Conservation (phyloP, 768 basidiomycete genomes). For the Lactarius psammicola region DNA sequence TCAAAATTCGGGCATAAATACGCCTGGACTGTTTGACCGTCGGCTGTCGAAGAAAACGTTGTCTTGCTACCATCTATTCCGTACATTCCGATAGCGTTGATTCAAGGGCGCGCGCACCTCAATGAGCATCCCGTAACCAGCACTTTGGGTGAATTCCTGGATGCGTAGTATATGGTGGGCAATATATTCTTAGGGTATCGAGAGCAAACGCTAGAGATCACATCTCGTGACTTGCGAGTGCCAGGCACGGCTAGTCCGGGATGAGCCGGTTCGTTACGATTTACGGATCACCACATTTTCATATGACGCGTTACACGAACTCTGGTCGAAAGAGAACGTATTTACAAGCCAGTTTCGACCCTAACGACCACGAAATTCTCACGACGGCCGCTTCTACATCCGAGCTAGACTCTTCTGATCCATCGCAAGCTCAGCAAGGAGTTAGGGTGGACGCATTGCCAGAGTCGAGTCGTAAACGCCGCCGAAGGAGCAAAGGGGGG, state of each 20-base stretch:
- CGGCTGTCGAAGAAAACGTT: background rate
- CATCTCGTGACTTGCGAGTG: background rate
- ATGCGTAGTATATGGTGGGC: no score
- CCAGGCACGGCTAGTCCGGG: background rate
- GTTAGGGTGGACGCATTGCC: slow-evolving; percentile 33
- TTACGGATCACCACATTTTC: background rate
- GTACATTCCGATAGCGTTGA: background rate
- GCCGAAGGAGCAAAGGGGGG: slow-evolving; percentile 46
- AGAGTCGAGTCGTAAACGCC: slow-evolving; percentile 62
- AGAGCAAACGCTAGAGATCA: background rate
- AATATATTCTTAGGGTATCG: no score
- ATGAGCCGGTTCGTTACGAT: background rate
- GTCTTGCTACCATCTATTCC: background rate
- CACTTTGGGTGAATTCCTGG: background rate
- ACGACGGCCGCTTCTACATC: slow-evolving; percentile 23
- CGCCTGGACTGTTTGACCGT: background rate
- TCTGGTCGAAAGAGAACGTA: slow-evolving; percentile 74
- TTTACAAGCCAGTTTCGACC: slow-evolving; percentile 57
- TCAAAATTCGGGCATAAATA: background rate
- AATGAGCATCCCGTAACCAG: background rate
- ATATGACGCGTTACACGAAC: slow-evolving; percentile 73
- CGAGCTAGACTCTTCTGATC: slow-evolving; percentile 7
- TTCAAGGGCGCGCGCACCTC: background rate
- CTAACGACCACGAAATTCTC: slow-evolving; percentile 28
- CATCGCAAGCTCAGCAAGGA: slow-evolving; percentile 12